Evolutionary conservation across 2,329 filamentous ascomycete species (phyloP).

Genomic region (Fusarium piperis): DNA sequence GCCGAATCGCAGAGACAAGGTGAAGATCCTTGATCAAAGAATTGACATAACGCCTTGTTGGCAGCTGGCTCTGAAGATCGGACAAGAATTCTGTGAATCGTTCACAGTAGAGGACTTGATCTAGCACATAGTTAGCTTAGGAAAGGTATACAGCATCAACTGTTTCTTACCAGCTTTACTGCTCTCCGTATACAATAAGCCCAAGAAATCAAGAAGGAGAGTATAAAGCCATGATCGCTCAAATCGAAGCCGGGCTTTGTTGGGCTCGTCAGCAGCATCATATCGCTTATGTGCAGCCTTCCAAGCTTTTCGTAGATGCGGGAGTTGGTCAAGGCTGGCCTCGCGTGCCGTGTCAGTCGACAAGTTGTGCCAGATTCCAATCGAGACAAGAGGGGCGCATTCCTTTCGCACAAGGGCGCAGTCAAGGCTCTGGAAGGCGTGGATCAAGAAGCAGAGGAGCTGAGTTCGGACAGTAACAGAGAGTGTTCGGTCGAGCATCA

Average conservation of each 20-base stretch:
- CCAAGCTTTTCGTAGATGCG: constrained; percentile 90
- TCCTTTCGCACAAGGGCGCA: constrained; percentile 91
- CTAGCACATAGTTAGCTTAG: constrained; percentile 47
- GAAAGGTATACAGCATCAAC: background rate
- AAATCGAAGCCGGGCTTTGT: constrained; percentile 84
- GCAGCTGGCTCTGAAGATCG: constrained; percentile 91
- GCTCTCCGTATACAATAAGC: constrained; percentile 71
- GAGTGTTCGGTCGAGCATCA: constrained; percentile 79
- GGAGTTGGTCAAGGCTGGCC: constrained; percentile 73
- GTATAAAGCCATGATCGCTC: constrained; percentile 95
- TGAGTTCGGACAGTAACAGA: constrained; percentile 76
- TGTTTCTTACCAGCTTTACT: constrained; percentile 55
- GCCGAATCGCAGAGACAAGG: constrained; percentile 76
- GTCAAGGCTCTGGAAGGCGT: constrained; percentile 93
- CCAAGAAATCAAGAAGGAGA: constrained; percentile 83
- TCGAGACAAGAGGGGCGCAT: constrained; percentile 93
- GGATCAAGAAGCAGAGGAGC: constrained; percentile 88
- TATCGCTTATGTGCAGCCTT: constrained; percentile 86
- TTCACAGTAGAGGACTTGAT: constrained; percentile 85
- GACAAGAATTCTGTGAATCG: constrained; percentile 91
- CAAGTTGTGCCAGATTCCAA: constrained; percentile 95
- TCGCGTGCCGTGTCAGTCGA: constrained; percentile 81
- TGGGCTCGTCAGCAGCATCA: constrained; percentile 82
- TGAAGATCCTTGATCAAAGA: constrained; percentile 87
- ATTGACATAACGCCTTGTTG: constrained; percentile 93